Evolutionary conservation across 1,139 yeast species (phyloP), one percentile per base, ranked within the genome.

Genomic region (Saccharomyces hybrid): DNA sequence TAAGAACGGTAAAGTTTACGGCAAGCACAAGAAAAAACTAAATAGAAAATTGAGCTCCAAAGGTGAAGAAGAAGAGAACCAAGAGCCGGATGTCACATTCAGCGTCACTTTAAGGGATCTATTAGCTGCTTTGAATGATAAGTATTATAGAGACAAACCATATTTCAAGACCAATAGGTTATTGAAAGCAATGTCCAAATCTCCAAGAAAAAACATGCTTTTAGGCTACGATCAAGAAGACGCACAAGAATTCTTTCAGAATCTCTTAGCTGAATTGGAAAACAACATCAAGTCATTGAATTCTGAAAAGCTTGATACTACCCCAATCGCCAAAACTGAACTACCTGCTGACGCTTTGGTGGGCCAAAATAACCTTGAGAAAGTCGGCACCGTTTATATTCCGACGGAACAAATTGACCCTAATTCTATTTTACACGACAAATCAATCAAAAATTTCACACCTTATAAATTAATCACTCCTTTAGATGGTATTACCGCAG

Each of bases 211-310:
- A 62, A 84, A 84, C 66, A 78, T 89, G 59, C 83, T 89, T 64
- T 72, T 83, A 50, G 93, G 96, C 1, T 88, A 88, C 65, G 89
- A 87, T 64, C 97, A 89, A 70, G 97, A 89, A 70, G 97, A 89
- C 71, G 97, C 97, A 0, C 97, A 90, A 70, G 97, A 89, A 68
- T 89, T 89, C 64, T 89, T 89, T 72, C 97, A 89, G 68, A 80
- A 87, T 58, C 79, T 89, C 3, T 77, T 89, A 77, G 77, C 80
- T 47, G 80, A 86, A 53, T 74, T 89, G 52, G 97, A 89, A 68
- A 79, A 78, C 52, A 95, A 89, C 52, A 64, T 65, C 41, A 71
- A 71, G 52, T 58, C 64, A 9, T 27, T 60, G 31, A 28, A 60
- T 11, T 34, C 49, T 9, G 41, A 52, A 16, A 19, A 71, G 66